Evolutionary conservation across 805 yeast species (phyloP), one percentile per base, ranked within the genome.

Genomic region (Blastobotrys attinorum): DNA sequence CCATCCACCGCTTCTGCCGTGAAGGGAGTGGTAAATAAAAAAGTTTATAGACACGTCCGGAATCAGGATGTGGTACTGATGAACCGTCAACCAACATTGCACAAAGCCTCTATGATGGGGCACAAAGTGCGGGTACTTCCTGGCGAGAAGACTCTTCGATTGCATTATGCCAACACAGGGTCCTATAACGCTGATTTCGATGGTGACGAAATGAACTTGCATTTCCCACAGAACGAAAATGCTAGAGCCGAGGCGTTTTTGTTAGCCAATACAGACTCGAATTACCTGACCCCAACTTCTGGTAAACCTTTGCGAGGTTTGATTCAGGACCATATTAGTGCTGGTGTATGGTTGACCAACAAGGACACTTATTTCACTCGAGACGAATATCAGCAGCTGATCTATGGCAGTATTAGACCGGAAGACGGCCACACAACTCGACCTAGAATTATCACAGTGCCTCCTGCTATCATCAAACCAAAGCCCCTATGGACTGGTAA

Each of bases 151-250:
- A 94, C 98, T 3, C 71, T 92, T 57, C 79, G 99, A 61, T 71
- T 92, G 65, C 99, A 92, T 65, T 92, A 92, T 66, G 99, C 99
- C 57, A 92, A 92, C 66, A 92, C 98, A 37, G 97, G 97, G 68
- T 97, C 98, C 36, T 92, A 90, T 68, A 90, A 90, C 64, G 97
- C 97, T 32, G 98, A 90, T 76, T 90, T 92, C 58, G 98, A 90
- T 68, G 98, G 98, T 73, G 98, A 90, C 67, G 98, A 90, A 71
- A 90, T 90, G 98, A 90, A 90, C 64, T 83, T 90, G 96, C 98
- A 90, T 69, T 90, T 90, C 73, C 98, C 98, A 22, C 98, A 90
- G 70, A 88, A 85, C 65, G 97, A 90, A 69, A 85, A 86, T 55
- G 98, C 97, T 7, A 81, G 89, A 61, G 90, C 97, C 18, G 98